Conservation (phyloP, 2,329 filamentous ascomycete species). For the Daldinia eschscholtzii region DNA sequence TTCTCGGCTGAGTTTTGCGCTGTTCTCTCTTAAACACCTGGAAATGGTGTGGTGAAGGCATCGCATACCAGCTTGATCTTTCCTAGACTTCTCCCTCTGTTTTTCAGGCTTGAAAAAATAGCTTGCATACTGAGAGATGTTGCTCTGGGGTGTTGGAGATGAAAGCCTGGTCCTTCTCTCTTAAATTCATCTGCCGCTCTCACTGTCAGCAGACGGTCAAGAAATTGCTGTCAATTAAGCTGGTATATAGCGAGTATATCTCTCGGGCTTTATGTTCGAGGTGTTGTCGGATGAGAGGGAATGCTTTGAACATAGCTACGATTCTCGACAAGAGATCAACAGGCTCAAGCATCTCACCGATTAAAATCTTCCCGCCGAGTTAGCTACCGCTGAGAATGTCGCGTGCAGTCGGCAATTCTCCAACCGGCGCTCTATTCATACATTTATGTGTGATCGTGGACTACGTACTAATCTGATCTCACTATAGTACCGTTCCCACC, state of each 20-base stretch:
- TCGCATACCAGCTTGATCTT: constrained; percentile 81
- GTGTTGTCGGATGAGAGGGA: constrained; percentile 82
- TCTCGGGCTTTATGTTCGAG: constrained; percentile 63
- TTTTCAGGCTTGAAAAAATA: constrained; percentile 60
- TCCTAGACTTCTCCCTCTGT: constrained; percentile 73
- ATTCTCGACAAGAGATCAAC: constrained; percentile 41
- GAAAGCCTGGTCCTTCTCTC: constrained; percentile 77
- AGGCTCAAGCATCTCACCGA: constrained; percentile 71
- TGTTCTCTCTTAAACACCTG: constrained; percentile 56
- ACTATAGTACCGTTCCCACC: constrained; percentile 86
- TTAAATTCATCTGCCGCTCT: constrained; percentile 78
- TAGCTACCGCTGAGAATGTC: constrained; percentile 90
- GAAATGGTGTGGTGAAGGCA: constrained; percentile 52
- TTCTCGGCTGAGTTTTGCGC: constrained; percentile 76
- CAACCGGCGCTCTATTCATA: constrained; percentile 79
- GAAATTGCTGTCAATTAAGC: constrained; percentile 45
- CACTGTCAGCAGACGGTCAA: constrained; percentile 47
- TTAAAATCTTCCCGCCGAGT: constrained; percentile 86
- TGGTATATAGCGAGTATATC: constrained; percentile 61
- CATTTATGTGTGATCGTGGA: constrained; percentile 72
- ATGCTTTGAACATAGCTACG: constrained; percentile 34
- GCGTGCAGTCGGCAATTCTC: constrained; percentile 91
- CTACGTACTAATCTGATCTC: constrained; percentile 82
- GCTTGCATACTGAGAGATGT: constrained; percentile 70
- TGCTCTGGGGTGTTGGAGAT: constrained; percentile 80